Evolutionary conservation across 805 yeast genomes (phyloP), one percentile per base, ranked within the genome.

Genomic region (Blastobotrys robertii): DNA sequence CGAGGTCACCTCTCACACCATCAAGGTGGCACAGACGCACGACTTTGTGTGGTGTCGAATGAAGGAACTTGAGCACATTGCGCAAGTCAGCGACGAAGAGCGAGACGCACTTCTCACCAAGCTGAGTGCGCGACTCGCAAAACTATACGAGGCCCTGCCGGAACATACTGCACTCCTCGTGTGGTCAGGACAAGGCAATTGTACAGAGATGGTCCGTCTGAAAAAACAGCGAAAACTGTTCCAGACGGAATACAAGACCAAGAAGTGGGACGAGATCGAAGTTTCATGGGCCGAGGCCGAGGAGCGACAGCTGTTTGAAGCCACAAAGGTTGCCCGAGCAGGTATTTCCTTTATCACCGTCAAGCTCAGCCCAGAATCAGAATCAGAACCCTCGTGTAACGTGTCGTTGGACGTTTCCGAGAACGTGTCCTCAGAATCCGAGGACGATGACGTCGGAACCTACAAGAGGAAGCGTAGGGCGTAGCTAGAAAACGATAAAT

Each of bases 181-280:
- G 1, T 66, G 76, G 51, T 70, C 84, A 0, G 85, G 84, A 1
- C 65, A 73, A 40, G 85, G 86, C 8, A 76, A 78, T 52, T 74
- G 79, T 2, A 58, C 69, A 8, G 70, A 67, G 39, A 56, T 60
- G 49, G 65, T 34, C 41, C 58, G 62, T 38, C 62, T 85, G 35
- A 73, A 72, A 39, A 55, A 56, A 8, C 50, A 69, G 28, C 69
- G 70, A 48, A 63, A 67, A 38, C 60, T 55, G 33, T 75, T 66
- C 46, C 70, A 70, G 46, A 56, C 63, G 45, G 66, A 67, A 30
- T 72, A 68, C 58, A 66, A 65, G 41, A 62, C 60, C 30, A 65
- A 57, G 46, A 70, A 65, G 48, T 63, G 75, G 54, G 68, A 66
- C 29, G 63, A 66, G 13, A 60, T 70, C 8, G 69, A 70, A 28